These are phyloP conservation scores for Ascosphaera pollenicola DNA, from an alignment of 2,329 filamentous ascomycete species.

Conservation along the genomic window DNA sequence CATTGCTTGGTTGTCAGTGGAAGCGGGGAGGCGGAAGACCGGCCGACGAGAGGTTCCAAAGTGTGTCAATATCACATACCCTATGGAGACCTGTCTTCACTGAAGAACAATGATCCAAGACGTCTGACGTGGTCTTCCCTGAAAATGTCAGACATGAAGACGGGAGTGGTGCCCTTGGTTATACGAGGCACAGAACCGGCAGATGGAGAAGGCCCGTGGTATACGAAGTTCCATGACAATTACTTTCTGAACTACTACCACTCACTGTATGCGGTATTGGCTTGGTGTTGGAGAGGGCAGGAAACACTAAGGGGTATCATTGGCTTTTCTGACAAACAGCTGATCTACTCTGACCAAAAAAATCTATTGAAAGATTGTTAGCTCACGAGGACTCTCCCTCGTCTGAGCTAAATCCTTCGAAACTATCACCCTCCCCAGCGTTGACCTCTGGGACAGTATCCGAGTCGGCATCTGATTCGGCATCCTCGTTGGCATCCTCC, in stretches of 20 bases:
- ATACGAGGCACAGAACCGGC: no score
- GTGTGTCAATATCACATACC: not conserved
- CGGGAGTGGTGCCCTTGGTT: no score
- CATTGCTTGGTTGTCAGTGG: not conserved
- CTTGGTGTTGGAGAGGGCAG: not conserved
- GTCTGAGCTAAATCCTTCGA: constrained; percentile 21
- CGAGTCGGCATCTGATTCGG: constrained; percentile 15
- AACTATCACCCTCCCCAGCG: constrained; percentile 21
- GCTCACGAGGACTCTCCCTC: constrained; percentile 12
- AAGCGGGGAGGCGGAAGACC: not conserved
- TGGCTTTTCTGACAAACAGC: not conserved
- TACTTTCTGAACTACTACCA: no score
- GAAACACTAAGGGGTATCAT: not conserved
- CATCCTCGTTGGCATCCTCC: constrained; percentile 12
- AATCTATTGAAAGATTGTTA: not conserved
- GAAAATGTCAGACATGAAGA: no score
- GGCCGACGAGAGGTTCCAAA: not conserved
- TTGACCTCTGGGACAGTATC: constrained; percentile 18
- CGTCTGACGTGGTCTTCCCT: no score
- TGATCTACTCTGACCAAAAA: no score
- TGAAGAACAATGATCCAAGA: no score
- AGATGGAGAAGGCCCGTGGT: no score
- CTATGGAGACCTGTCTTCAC: no score
- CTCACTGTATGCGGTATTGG: no score
- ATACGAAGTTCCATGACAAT: no score